Base-by-base conservation (phyloP, 2,329 filamentous ascomycete genomes). In the Aspergillus fijiensis region DNA sequence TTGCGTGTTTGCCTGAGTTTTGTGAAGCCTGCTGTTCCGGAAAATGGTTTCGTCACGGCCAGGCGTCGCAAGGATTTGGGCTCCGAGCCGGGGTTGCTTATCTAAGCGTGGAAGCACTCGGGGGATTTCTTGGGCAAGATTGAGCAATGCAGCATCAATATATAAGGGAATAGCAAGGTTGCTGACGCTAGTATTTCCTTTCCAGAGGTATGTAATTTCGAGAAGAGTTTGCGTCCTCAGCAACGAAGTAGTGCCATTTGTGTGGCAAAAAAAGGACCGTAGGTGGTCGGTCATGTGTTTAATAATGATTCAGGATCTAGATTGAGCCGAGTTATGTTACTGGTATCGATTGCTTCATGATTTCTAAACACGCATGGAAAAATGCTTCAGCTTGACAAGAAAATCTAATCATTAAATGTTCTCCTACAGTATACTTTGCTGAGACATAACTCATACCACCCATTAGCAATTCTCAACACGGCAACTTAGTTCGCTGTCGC, bases 401-500 rank as follows among this genome's bases (percentile, higher is more conserved):
- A 29, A 29, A 29, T 29, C 27, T 9, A 16, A 35, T 35, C 12
- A 21, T 21, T 29, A 29, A 4, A 31, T 2, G 14, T 25, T 47
- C 42, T n/a, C 27, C 7, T 29, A 29, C 27, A 29, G 27, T 29
- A 29, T 29, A 29, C 2, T 29, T 29, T 9, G 7, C 27, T 3
- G 27, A 29, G 0, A 10, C 7, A 2, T 29, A 10, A 29, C 27
- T 19, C 23, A 21, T 5, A 47, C 6, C 4, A 23, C 21, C 12
- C 14, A 29, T 23, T 19, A 29, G 45, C 31, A 5, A 23, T 23
- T 5, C 25, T 12, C 52, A 23, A 39, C 6, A 25, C 39, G 16
- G 12, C n/a, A 10, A 49, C 27, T 11, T 16, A 62, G 48, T 89
- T 80, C 54, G 78, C 78, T 63, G 76, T 79, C 12, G 89, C 85